Conservation (phyloP, 225 moss, liverwort and hornwort species). For the Anthoceros angustus region DNA sequence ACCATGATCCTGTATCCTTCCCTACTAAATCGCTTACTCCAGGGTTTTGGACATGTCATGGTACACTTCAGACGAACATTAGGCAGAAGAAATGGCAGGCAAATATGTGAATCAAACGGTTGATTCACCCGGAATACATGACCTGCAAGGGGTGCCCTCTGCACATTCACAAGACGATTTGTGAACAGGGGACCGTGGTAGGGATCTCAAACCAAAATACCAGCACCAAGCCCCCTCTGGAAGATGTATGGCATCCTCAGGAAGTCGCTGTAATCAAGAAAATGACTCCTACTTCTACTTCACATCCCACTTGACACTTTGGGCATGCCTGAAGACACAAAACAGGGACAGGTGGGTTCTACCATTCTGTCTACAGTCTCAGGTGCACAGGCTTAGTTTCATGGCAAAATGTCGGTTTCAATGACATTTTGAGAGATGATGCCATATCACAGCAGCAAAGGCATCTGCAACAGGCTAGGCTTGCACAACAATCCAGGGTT, state of each 20-base stretch:
- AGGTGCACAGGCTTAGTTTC: too few species aligned
- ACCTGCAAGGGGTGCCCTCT: constrained; percentile 23
- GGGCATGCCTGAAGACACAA: too few species aligned
- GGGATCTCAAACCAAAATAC: constrained; percentile 23
- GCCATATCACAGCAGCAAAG: background rate
- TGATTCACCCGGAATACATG: constrained; percentile 15
- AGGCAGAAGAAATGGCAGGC: constrained; percentile 23
- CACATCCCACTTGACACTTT: too few species aligned
- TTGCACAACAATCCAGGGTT: constrained; percentile 21
- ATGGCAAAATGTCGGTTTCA: too few species aligned
- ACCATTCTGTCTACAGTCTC: too few species aligned
- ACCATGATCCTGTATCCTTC: constrained; percentile 13
- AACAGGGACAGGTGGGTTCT: too few species aligned
- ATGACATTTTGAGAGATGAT: background rate
- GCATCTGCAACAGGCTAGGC: background rate
- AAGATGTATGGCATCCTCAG: constrained; percentile 5
- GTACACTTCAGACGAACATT: constrained; percentile 22
- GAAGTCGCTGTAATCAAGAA: too few species aligned
- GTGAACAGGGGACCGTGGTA: constrained; percentile 26
- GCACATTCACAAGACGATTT: constrained; percentile 33
- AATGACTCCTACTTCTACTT: too few species aligned
- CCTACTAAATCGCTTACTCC: constrained; percentile 17
- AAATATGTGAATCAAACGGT: constrained; percentile 21
- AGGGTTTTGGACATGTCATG: constrained; percentile 14
- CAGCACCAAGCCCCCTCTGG: constrained; percentile 20